Percentiles rank a stretch among this genome's conserved stretches.
Conservation (phyloP, 495 filamentous ascomycete species). For the Hyaloscypha variabilis region DNA sequence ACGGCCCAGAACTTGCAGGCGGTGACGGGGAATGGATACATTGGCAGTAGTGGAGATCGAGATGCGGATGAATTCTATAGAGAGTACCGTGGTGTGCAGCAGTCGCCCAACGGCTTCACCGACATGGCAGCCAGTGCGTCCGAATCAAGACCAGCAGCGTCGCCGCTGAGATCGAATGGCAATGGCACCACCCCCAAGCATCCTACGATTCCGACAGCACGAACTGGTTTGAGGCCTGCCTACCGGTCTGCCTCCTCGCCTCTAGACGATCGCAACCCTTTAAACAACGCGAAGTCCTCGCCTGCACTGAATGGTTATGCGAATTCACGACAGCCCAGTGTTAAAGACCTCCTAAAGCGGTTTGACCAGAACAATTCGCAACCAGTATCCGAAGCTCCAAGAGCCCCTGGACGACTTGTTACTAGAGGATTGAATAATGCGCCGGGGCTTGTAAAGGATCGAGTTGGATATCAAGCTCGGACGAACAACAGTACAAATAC, state of each 20-base stretch:
- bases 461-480: slow-evolving; percentile 17
- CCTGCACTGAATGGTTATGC: slow-evolving; percentile 32
- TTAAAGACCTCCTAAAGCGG: slow-evolving; percentile 56
- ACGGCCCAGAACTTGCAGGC: slow-evolving; percentile 29
- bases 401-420: slow-evolving; percentile 14
- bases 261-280: slow-evolving; percentile 40
- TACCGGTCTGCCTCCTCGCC: slow-evolving; percentile 53
- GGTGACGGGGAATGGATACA: slow-evolving; percentile 27
- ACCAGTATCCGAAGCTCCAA: slow-evolving; percentile 18
- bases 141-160: slow-evolving; percentile 20
- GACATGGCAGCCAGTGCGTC: slow-evolving; percentile 30
- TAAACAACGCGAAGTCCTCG: slow-evolving; percentile 29
- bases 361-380: slow-evolving; percentile 47
- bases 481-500: slow-evolving; percentile 14
- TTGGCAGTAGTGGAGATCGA: slow-evolving; percentile 24
- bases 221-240: slow-evolving; percentile 23
- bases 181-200: slow-evolving; percentile 33
- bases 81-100: slow-evolving; percentile 43
- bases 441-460: slow-evolving; percentile 16
- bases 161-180: slow-evolving; percentile 30
- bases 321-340: slow-evolving; percentile 45
- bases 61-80: slow-evolving; percentile 58
- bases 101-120: slow-evolving; percentile 35
- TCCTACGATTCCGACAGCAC: slow-evolving; percentile 19
- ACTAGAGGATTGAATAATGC: slow-evolving; percentile 18